phyloP scores from a whole-genome alignment of 768 basidiomycete genomes.

The Tricholoma terreum region DNA sequence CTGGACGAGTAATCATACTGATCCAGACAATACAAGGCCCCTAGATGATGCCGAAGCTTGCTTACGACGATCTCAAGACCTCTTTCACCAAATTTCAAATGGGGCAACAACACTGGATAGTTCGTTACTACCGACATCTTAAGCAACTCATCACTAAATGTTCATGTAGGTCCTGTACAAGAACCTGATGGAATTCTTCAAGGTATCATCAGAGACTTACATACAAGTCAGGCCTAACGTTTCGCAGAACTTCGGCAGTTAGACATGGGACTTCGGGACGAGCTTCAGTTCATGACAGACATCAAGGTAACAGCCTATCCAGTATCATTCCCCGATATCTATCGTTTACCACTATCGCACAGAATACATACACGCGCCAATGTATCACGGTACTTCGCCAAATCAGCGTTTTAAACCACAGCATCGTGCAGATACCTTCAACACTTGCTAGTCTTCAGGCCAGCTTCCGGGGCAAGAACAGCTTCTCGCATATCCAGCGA shows the following conservation, averaged over 20 bases:
- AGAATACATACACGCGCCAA: slow-evolving; percentile 75
- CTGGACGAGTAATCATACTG: neutral
- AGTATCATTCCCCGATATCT: neutral
- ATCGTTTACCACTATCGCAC: slow-evolving; percentile 24
- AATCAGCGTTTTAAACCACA: slow-evolving; percentile 79
- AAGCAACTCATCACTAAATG: neutral
- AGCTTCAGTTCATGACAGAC: slow-evolving; percentile 54
- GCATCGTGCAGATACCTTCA: slow-evolving; percentile 71
- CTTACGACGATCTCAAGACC: slow-evolving; percentile 54
- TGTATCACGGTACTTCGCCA: slow-evolving; percentile 64
- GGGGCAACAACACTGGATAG: slow-evolving; percentile 52
- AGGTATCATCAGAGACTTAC: slow-evolving; percentile 32
- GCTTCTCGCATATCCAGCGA: slow-evolving; percentile 88
- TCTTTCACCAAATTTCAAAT: slow-evolving; percentile 53
- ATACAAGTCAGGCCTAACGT: neutral
- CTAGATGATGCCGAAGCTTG: slow-evolving; percentile 60
- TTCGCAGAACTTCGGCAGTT: slow-evolving; percentile 58
- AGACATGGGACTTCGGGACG: slow-evolving; percentile 59
- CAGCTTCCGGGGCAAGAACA: slow-evolving; percentile 71
- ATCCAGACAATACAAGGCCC: slow-evolving; percentile 33
- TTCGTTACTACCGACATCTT: slow-evolving; percentile 16
- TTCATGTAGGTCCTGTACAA: slow-evolving; percentile 38
- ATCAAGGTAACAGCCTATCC: slow-evolving; percentile 43
- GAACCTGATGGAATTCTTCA: slow-evolving; percentile 50
- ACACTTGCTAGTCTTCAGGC: slow-evolving; percentile 63